These are phyloP conservation scores for Thermochaetoides dissita DNA, from an alignment of 2,329 filamentous ascomycete species.

Conservation along the genomic window DNA sequence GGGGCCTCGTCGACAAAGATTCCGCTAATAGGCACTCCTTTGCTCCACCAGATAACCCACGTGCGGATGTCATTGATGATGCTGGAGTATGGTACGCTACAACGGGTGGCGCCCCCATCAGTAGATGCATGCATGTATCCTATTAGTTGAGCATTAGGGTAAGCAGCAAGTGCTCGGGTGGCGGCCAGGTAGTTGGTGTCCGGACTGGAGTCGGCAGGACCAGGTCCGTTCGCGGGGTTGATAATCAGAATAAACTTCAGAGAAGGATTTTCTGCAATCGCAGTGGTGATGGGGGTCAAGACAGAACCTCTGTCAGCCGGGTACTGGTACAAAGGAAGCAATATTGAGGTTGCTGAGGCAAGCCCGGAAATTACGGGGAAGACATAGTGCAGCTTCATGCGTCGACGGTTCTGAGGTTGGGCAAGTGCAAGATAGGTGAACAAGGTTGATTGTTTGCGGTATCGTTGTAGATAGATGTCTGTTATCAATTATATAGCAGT, in stretches of 20 bases:
- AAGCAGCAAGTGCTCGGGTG: constrained; percentile 1
- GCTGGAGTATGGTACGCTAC: constrained; percentile 1
- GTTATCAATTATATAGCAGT: too few relatives aligned
- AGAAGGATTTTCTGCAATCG: constrained; percentile 3
- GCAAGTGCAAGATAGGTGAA: too few relatives aligned
- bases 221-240: constrained; percentile 8
- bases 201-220: background rate
- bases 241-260: constrained; percentile 6
- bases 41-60: constrained; percentile 4
- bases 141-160: constrained; percentile 5
- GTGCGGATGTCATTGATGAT: constrained; percentile 4
- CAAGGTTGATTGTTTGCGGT: too few relatives aligned
- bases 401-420: too few relatives aligned
- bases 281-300: constrained; percentile 5
- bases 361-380: constrained; percentile 1
- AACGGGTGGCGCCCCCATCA: constrained; percentile 6
- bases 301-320: constrained; percentile 5
- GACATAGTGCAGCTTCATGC: background rate
- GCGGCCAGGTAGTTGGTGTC: constrained; percentile 5
- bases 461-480: too few relatives aligned
- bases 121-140: constrained; percentile 8
- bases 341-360: constrained; percentile 2
- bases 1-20: constrained; percentile 10
- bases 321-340: constrained; percentile 9
- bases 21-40: constrained; percentile 3